Percentiles rank a stretch among this genome's conserved stretches.
phyloP scores from a whole-genome alignment of 2,329 filamentous ascomycete genomes.

The Coleophoma cylindrospora region DNA sequence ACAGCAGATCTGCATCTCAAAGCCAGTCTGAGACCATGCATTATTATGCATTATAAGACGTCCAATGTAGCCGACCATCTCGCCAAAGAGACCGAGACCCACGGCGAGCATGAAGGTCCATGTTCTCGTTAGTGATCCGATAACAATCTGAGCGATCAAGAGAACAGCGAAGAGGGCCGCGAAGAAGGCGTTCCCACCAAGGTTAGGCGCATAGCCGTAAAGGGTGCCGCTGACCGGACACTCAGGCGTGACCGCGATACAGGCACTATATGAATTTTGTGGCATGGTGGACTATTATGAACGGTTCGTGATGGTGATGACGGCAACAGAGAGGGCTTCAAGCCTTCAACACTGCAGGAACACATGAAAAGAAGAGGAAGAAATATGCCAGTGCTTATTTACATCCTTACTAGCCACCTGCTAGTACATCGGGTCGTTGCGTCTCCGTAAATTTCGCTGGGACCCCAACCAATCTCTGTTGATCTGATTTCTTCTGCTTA shows the following conservation, averaged over 20 bases:
- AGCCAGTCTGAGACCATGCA: conserved; percentile 44
- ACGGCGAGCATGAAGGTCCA: conserved; percentile 46
- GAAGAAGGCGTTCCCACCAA: conserved; percentile 49
- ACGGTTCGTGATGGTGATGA: too few relatives aligned
- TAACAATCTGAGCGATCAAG: conserved; percentile 31
- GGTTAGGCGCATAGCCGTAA: conserved; percentile 48
- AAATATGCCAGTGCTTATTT: too few relatives aligned
- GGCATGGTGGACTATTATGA: not conserved
- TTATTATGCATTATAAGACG: conserved; percentile 46
- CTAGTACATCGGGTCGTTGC: too few relatives aligned
- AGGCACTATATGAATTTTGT: conserved; percentile 13
- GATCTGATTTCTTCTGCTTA: too few relatives aligned
- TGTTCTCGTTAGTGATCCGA: conserved; percentile 42
- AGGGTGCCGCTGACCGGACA: conserved; percentile 48
- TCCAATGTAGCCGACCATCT: conserved; percentile 49
- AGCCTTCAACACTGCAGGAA: too few relatives aligned
- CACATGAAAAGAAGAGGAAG: too few relatives aligned
- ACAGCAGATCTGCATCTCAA: conserved; percentile 53
- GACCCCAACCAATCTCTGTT: too few relatives aligned
- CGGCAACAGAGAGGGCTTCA: too few relatives aligned
- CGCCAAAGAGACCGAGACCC: conserved; percentile 42
- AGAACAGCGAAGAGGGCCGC: conserved; percentile 40
- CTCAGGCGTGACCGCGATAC: conserved; percentile 31
- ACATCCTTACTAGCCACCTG: too few relatives aligned
- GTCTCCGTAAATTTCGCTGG: too few relatives aligned